Evolutionary conservation across 2,329 filamentous ascomycete species (phyloP).

Genomic region (Aspergillus aculeatinus): DNA sequence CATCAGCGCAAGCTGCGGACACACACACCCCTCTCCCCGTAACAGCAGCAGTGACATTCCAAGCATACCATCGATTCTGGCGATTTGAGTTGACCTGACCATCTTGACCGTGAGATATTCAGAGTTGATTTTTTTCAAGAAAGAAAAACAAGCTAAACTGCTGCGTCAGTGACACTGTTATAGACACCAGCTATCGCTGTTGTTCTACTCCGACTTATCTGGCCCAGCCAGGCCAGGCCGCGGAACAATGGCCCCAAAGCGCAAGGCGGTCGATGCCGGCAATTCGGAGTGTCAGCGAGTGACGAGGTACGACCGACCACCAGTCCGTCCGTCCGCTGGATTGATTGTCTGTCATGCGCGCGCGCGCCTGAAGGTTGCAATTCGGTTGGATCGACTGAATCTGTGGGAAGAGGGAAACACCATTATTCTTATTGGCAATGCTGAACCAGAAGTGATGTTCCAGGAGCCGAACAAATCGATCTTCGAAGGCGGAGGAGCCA

Average conservation of each 20-base stretch:
- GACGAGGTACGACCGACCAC: conserved; percentile 20
- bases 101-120: conserved; percentile 47
- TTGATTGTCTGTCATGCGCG: background rate
- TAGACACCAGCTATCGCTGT: conserved; percentile 20
- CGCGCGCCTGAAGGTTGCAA: no score
- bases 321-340: background rate
- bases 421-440: background rate
- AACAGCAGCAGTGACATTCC: conserved; percentile 10
- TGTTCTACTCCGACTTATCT: conserved; percentile 16
- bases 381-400: background rate
- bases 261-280: conserved; percentile 38
- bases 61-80: conserved; percentile 77
- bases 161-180: background rate
- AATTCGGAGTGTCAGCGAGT: conserved; percentile 22
- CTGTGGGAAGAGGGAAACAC: background rate
- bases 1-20: conserved; percentile 23
- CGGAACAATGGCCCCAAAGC: conserved; percentile 33
- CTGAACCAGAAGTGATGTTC: conserved; percentile 19
- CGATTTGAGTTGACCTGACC: conserved; percentile 93
- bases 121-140: background rate
- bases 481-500: conserved; percentile 28
- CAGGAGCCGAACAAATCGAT: conserved; percentile 22
- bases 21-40: background rate
- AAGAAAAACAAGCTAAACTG: background rate
- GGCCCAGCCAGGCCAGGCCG: conserved; percentile 1